Evolutionary conservation across 176 grass and related monocot genomes (phyloP).

Genomic region (Saccharum spontaneum): DNA sequence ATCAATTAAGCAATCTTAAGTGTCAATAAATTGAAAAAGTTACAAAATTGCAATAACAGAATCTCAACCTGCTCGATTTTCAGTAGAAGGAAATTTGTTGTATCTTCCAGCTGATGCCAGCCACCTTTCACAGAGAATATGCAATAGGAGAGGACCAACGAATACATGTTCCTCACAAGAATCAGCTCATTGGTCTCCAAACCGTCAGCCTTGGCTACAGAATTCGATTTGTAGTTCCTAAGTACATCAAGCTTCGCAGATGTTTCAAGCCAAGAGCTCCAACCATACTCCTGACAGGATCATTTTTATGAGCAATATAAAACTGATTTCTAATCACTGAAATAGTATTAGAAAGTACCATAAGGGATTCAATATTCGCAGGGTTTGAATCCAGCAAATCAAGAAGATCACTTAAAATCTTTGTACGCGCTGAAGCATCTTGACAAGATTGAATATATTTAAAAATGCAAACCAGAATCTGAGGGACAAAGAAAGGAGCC

Average conservation of each 20-base stretch:
- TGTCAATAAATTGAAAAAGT: constrained; percentile 4
- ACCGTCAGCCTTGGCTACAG: constrained; percentile 27
- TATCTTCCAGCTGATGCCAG: constrained; percentile 92
- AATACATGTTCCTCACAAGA: constrained; percentile 85
- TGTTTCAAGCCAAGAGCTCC: constrained; percentile 79
- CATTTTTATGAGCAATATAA: constrained; percentile 40
- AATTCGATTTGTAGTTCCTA: constrained; percentile 54
- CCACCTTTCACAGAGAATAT: constrained; percentile 89
- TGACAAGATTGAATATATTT: constrained; percentile 85
- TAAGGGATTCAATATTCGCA: constrained; percentile 84
- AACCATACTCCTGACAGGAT: constrained; percentile 71
- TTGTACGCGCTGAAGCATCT: constrained; percentile 71
- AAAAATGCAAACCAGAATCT: constrained; percentile 93
- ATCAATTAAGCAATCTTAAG: constrained; percentile 24
- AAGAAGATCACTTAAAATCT: constrained; percentile 83
- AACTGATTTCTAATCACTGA: constrained; percentile 34
- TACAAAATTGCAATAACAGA: constrained; percentile 2
- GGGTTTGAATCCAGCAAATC: constrained; percentile 86
- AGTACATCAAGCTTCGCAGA: constrained; percentile 71
- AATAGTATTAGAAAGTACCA: constrained; percentile 57
- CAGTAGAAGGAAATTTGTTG: constrained; percentile 78
- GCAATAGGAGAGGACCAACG: constrained; percentile 74
- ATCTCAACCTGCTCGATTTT: constrained; percentile 64
- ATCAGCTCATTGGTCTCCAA: constrained; percentile 64
- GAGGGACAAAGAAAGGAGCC: constrained; percentile 88